Percentiles rank a stretch among this genome's conserved stretches.
These are phyloP conservation scores for Nakazawaea populi DNA, from an alignment of 805 yeast genomes.

Conservation along the genomic window DNA sequence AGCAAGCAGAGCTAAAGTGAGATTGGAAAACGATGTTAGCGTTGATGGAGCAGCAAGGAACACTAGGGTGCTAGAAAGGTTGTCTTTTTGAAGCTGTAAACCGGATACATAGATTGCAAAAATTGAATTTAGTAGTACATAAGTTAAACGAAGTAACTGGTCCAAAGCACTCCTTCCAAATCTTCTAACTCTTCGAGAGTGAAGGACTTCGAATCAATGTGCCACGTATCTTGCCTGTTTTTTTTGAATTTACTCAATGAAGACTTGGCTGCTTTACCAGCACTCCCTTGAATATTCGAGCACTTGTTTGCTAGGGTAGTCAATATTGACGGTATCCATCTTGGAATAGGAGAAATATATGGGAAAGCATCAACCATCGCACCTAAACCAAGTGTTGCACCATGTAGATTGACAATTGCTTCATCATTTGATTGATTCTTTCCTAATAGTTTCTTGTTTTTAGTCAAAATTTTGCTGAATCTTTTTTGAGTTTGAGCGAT, in stretches of 20 bases:
- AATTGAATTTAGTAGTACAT: too few species aligned
- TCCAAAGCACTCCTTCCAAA: slow-evolving; percentile 90
- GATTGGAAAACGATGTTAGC: slow-evolving; percentile 44
- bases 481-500: slow-evolving; percentile 34
- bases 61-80: slow-evolving; percentile 54
- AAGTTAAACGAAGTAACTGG: slow-evolving; percentile 74
- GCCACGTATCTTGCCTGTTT: slow-evolving; percentile 95
- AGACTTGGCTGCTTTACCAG: slow-evolving; percentile 81
- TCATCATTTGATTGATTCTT: slow-evolving; percentile 29
- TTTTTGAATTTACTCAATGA: slow-evolving; percentile 81
- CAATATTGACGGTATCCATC: slow-evolving; percentile 77
- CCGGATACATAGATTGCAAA: background rate
- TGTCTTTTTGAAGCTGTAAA: slow-evolving; percentile 41
- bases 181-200: slow-evolving; percentile 78
- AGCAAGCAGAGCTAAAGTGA: slow-evolving; percentile 60
- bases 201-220: slow-evolving; percentile 72
- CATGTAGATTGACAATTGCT: slow-evolving; percentile 56
- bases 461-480: slow-evolving; percentile 38
- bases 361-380: slow-evolving; percentile 88
- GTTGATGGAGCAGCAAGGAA: slow-evolving; percentile 61
- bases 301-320: slow-evolving; percentile 66
- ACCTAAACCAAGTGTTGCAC: slow-evolving; percentile 84
- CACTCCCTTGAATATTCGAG: slow-evolving; percentile 65
- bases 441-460: slow-evolving; percentile 16
- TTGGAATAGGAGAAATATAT: slow-evolving; percentile 84